Base-by-base conservation (phyloP, 768 basidiomycete genomes). In the Amanita polypyramis region DNA sequence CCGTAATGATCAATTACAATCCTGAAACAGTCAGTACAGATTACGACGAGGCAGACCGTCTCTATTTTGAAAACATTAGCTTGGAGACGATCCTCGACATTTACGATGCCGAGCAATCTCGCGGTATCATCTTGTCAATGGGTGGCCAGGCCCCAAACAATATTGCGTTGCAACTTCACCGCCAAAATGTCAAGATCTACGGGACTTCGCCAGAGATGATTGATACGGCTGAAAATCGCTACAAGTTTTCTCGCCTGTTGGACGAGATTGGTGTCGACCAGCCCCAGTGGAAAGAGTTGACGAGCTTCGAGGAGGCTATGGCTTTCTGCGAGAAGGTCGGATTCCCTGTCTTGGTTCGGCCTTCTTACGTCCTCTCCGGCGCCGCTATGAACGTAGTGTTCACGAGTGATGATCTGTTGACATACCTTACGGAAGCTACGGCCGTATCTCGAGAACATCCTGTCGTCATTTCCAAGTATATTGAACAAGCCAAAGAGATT, bases 301-400 rank as follows among this genome's bases (percentile, higher is more conserved):
- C 92, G 33, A 88, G 83, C 59, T 87, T 90, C 58, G 79, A 86
- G 29, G 92, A 91, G 55, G 96, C 96, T 2, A 68, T 80, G 51
- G 60, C 73, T 23, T 99, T 99, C 76, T 98, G 96, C 64, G 77
- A 86, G 55, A 83, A 83, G 54, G 96, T 96, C 49, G 88, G 88
- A 3, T 98, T 88, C 63, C 95, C 95, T 3, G 95, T 98, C 36
- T 80, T 99, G 27, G 95, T 98, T 17, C 82, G 95, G 50, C 95
- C 95, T 0, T 99, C 95, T 0, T 99, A 98, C 61, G 95, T 98
- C 43, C 80, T 99, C n/a, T 99, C 96, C 1, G 96, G 96, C 38
- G 96, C 95, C 1, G 96, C 96, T 20, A 99, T 99, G 96, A 99
- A 99, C 62, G 95, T 99, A 50, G 96, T 97, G 11, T 98, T 86